Base-by-base conservation (phyloP, 306 rosid genomes). In the Vigna reflexopilosa region DNA sequence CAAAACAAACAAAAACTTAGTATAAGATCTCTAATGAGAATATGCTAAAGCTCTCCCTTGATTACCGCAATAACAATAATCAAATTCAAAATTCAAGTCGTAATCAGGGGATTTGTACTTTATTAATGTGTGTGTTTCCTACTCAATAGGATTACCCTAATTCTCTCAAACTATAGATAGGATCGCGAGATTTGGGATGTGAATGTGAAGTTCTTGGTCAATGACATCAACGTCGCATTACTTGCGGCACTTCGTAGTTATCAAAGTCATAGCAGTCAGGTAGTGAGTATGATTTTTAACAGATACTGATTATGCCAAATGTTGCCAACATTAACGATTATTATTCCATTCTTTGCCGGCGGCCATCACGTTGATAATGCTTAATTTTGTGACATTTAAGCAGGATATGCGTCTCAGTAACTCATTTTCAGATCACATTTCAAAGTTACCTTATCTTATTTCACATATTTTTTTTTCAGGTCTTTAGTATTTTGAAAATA, bases 61-160 rank as follows among this genome's bases (percentile, higher is more conserved):
- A 80, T 81, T 78, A 57, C 66, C 78, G n/a, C 65, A 58, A 72
- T 56, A 62, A 16, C 65, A 72, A 78, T 65, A 66, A 78, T 74
- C 56, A 74, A 61, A 10, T 75, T 61, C 54, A 30, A 62, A 78
- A 59, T 74, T 70, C 58, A 73, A 36, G 9, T 56, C 22, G 48
- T 48, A 67, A 67, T 72, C 48, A 77, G 19, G 28, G 51, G 65
- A 52, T 32, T 13, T 6, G 67, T 9, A 52, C 55, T 45, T 30
- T 5, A 45, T 78, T 13, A 52, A 73, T 48, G 69, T 44, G 5
- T 49, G 48, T 26, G 54, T 67, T 44, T 61, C 63, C 77, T 61
- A 59, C 68, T 63, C 32, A 63, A 54, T 1, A 32, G 28, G 9
- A 59, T 17, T 28, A 45, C 19, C 51, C 3, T 65, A 28, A 70